Evolutionary conservation across 495 filamentous ascomycete species (phyloP), one percentile per base, ranked within the genome.

Genomic region (Neurospora sublineolata): DNA sequence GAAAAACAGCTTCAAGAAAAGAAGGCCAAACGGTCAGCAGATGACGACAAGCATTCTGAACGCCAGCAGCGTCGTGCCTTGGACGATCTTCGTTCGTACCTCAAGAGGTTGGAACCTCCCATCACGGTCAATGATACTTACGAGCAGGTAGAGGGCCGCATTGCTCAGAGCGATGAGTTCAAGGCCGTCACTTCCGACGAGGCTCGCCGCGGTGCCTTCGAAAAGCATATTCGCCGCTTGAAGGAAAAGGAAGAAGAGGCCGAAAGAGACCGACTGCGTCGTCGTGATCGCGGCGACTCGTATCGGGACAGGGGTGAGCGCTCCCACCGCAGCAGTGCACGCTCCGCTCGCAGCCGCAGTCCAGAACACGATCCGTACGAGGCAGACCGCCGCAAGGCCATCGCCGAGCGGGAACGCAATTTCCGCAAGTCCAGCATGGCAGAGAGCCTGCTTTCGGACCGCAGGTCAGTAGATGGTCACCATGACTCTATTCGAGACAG

Each of bases 61-160:
- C 91, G 93, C 37, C 89, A 93, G 73, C 92, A 97, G 76, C 92
- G 95, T 68, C 90, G 91, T 30, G 91, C 91, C 36, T 85, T 94
- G 27, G 95, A 99, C 76, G 89, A 90, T 33, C 86, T 99, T 67
- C 91, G 95, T 52, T 93, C 92, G 36, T 88, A 87, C 33, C 92
- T 99, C 76, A 97, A 97, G 82, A 94, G 91, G 73, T 84, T 99
- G 37, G 93, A 97, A 3, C 95, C 96, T n/a, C 89, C 93, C 7
- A 85, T 98, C 71, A 83, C 87, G 30, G 77, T 88, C 33, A 86
- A 83, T 69, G 94, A 97, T 78, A 93, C 89, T 27, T 99, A 93
- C 87, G 94, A 97, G 70, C 88, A 91, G 79, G 86, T 97, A 27
- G 89, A 89, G 69, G 86, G 90, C 40, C 88, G 92, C 38, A 85